Evolutionary conservation across 2,329 filamentous ascomycete genomes (phyloP), one percentile per base, ranked within the genome.

Genomic region (Sarocladiaceae sp.): DNA sequence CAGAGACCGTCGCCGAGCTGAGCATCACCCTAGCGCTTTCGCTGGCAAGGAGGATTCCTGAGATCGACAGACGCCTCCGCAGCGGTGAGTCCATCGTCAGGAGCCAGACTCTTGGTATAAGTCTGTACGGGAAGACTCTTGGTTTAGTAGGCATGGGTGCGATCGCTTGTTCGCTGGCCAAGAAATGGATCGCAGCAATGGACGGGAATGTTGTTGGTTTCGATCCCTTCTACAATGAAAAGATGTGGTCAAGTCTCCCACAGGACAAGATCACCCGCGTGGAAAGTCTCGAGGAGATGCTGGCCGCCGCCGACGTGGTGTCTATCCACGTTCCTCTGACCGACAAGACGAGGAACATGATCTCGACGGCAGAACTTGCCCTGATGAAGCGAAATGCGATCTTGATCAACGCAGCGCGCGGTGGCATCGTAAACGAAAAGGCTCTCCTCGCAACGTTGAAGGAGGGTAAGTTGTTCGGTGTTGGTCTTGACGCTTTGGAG

Each of bases 1-100:
- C 60, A 2, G 59, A 60, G 7, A 57, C 63, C 7, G 65, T 68
- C 3, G 65, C 65, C 0, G 64, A 68, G 45, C 51, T 60, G 6
- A 56, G 58, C 3, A 51, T 67, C 3, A 50, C 61, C 0, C 55
- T 67, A 16, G 53, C 58, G 1, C 57, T 62, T 47, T 52, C 58
- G 1, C 58, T 66, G 6, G 57, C 55, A 3, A 50, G 58, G 20
- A 51, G 53, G 13, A 49, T 62, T 9, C 53, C 58, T 7, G 53
- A 51, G 15, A 60, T 64, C 43, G 54, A 52, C 16, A 50, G 48
- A 6, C 52, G 53, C 5, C 55, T 60, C 41, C 52, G 50, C 45
- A 20, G 23, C 1, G 57, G 57, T 9, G 31, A 54, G 5, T 32
- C 43, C 1, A 54, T 62, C 3, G 52, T 53, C 19, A 68, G 68